phyloP scores from a whole-genome alignment of 768 basidiomycete species.

The Antrodiella citrinella region DNA sequence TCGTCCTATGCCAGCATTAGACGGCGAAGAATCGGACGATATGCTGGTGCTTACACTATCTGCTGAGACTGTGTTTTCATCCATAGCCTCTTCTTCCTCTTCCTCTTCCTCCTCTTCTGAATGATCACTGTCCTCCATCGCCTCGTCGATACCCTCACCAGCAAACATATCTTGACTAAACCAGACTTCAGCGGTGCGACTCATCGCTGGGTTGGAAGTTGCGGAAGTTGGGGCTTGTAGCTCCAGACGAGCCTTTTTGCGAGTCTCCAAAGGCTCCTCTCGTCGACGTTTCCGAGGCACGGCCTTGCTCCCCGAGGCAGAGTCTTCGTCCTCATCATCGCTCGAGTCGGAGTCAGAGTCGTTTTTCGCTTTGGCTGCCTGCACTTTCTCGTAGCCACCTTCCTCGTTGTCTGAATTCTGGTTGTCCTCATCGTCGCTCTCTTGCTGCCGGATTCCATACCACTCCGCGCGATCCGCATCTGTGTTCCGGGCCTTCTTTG shows the following conservation, averaged over 20 bases:
- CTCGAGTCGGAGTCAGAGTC: conserved; percentile 41
- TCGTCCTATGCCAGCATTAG: conserved; percentile 8
- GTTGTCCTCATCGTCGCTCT: conserved; percentile 33
- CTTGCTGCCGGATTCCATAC: conserved; percentile 54
- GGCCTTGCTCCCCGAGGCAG: conserved; percentile 21
- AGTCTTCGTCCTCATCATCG: conserved; percentile 34
- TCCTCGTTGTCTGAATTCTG: conserved; percentile 30
- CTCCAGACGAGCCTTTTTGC: conserved; percentile 42
- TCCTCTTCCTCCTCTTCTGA: conserved; percentile 28
- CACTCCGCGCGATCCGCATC: conserved; percentile 76
- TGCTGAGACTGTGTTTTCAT: conserved; percentile 18
- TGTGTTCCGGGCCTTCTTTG: conserved; percentile 66
- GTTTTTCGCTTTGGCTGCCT: conserved; percentile 42
- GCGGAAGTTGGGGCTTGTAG: conserved; percentile 27
- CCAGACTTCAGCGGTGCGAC: conserved; percentile 77
- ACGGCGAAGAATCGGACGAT: conserved; percentile 4
- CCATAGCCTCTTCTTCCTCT: conserved; percentile 24
- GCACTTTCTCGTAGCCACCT: conserved; percentile 69
- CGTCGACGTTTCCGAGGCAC: conserved; percentile 36
- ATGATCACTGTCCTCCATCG: conserved; percentile 31
- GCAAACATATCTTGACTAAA: conserved; percentile 91
- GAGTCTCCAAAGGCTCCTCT: conserved; percentile 13
- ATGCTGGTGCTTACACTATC: conserved; percentile 1
- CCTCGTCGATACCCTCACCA: conserved; percentile 39
- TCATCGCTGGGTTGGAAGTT: conserved; percentile 18